phyloP scores from a whole-genome alignment of 2,329 filamentous ascomycete species.

The Claviceps sp. region DNA sequence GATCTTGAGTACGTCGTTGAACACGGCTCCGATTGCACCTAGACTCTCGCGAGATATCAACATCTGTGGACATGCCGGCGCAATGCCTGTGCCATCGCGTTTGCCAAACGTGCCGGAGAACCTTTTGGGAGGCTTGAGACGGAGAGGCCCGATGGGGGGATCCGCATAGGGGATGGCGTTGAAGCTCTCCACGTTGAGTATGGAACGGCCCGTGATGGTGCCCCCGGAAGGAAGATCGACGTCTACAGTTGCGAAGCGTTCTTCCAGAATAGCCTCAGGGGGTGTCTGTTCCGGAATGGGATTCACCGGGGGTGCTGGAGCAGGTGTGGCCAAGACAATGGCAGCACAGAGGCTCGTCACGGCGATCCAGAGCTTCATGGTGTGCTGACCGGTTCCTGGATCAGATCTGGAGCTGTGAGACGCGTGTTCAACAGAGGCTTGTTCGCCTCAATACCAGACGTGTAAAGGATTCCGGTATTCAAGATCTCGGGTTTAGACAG shows the following conservation, averaged over 20 bases:
- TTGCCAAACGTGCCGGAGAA: constrained; percentile 44
- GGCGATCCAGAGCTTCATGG: neutral
- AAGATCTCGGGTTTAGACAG: neutral
- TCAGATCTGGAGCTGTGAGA: too few relatives aligned
- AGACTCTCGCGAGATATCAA: constrained; percentile 36
- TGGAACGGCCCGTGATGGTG: constrained; percentile 37
- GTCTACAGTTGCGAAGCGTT: constrained; percentile 31
- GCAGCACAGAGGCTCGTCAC: constrained; percentile 5
- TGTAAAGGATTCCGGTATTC: too few relatives aligned
- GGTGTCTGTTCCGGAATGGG: constrained; percentile 7
- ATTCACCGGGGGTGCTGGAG: constrained; percentile 11
- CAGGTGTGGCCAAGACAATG: constrained; percentile 11
- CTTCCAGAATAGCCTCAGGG: constrained; percentile 17
- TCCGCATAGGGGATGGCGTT: constrained; percentile 65
- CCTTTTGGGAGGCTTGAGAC: constrained; percentile 53
- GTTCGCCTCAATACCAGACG: too few relatives aligned
- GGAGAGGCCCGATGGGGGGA: constrained; percentile 50
- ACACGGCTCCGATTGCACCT: constrained; percentile 26
- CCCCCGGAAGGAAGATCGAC: constrained; percentile 44
- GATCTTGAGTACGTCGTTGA: constrained; percentile 37
- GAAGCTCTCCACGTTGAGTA: constrained; percentile 48
- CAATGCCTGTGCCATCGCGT: constrained; percentile 42
- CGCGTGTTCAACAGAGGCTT: too few relatives aligned
- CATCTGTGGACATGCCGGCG: constrained; percentile 61
- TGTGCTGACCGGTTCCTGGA: neutral